Base-by-base conservation (phyloP, 371 early-diverging fungal species). In the Apophysomyces trapeziformis region DNA sequence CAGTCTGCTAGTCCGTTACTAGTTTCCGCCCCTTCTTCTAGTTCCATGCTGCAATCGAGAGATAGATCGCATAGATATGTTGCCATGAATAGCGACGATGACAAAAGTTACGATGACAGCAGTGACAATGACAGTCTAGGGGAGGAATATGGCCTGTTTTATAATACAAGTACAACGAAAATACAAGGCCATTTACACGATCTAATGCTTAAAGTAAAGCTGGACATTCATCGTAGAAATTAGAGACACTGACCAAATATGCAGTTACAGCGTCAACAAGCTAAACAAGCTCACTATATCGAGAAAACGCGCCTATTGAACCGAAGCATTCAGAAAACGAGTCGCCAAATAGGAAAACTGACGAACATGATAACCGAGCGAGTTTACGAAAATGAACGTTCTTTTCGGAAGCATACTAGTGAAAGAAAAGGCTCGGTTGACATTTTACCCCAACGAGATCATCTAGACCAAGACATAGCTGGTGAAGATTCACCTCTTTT, bases 261-360 rank as follows among this genome's bases (percentile, higher is more conserved):
- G 41, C 41, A 72, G 72, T 57, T 68, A 32, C 61, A 61, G 38
- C 60, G 58, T 3, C 68, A 67, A 38, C 65, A 68, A 26, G 47
- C 58, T 11, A 65, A 61, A 32, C 68, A 68, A 65, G n/a, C 43
- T 11, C 59, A 47, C 6, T 72, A 72, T 39, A 47, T 72, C 11
- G 72, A 72, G 37, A 72, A 68, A 39, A 60, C 67, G 12, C 45
- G 45, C 9, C 18, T 16, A 26, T 18, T 71, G 12, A 64, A 60
- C 37, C 68, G 65, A 21, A 65, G 57, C 7, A 61, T 50, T 32
- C 56, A 63, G 50, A 72, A 68, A 32, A 65, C 68, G 1, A 60
- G 63, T 14, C 37, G 57, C 39, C 5, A 18, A 21, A 50, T 50
- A 16, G 21, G 18, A 5, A 50, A 50, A 21, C 54, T 50, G 4